These are phyloP conservation scores for Kappamyces sp. DNA, from an alignment of 192 early-diverging fungal genomes.

Conservation along the genomic window DNA sequence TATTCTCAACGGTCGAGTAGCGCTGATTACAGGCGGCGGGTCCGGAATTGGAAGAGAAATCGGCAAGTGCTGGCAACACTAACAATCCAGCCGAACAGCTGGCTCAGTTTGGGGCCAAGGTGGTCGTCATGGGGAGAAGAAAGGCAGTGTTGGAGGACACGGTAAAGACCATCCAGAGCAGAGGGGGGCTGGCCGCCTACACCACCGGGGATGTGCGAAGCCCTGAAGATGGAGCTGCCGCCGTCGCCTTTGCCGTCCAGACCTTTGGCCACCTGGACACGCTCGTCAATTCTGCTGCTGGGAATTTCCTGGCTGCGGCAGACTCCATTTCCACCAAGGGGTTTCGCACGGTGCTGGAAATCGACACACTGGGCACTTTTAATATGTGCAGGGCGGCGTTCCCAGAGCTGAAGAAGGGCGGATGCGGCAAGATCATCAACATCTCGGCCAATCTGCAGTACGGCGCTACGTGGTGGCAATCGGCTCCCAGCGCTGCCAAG, in stretches of 20 bases:
- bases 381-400: conserved; percentile 68
- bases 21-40: conserved; percentile 63
- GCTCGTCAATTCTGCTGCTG: conserved; percentile 59
- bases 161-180: too few species aligned
- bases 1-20: conserved; percentile 55
- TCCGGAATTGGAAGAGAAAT: conserved; percentile 55
- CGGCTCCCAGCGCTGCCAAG: conserved; percentile 50
- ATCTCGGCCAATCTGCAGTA: conserved; percentile 68
- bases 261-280: conserved; percentile 68
- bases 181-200: too few species aligned
- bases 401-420: conserved; percentile 58
- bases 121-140: too few species aligned
- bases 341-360: conserved; percentile 50
- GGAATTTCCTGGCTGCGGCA: conserved; percentile 67
- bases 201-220: conserved; percentile 50
- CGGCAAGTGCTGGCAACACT: too few species aligned
- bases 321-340: conserved; percentile 63
- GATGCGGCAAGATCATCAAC: conserved; percentile 44
- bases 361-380: conserved; percentile 67
- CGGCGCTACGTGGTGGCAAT: conserved; percentile 40
- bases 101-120: too few species aligned
- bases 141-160: too few species aligned
- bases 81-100: too few species aligned
- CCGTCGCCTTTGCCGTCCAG: conserved; percentile 58
- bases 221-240: conserved; percentile 50